These are phyloP conservation scores for Amoebophrya sp. DNA, from an alignment of 169 alveolate species.

Conservation along the genomic window DNA sequence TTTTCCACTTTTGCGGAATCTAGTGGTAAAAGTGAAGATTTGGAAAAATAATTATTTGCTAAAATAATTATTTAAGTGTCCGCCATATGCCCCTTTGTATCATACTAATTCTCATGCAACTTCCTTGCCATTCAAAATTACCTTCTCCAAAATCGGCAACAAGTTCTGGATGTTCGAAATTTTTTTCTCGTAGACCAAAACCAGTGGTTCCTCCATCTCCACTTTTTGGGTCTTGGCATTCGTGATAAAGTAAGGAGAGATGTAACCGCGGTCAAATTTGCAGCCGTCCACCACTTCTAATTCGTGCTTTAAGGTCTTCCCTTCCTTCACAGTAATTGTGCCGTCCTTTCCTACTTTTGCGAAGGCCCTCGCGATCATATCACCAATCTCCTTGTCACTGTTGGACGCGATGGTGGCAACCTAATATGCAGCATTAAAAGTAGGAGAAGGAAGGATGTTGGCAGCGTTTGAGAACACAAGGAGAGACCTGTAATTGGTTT, in stretches of 20 bases:
- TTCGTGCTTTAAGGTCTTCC: conserved; percentile 92
- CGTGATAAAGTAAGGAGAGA: conserved; percentile 95
- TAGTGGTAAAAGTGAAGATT: too few species aligned
- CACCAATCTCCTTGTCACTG: conserved; percentile 89
- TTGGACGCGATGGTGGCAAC: conserved; percentile 98
- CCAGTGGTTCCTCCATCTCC: conserved; percentile 90
- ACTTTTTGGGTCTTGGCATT: conserved; percentile 87
- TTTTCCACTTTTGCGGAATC: too few species aligned
- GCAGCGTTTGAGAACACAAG: too few species aligned
- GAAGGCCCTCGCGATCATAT: conserved; percentile 87
- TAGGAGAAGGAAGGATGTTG: too few species aligned
- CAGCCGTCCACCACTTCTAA: conserved; percentile 96
- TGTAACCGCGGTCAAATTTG: conserved; percentile 93
- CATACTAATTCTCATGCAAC: too few species aligned
- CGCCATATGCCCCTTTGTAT: too few species aligned
- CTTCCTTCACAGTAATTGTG: conserved; percentile 92
- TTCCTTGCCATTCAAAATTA: too few species aligned
- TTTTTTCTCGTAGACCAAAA: conserved; percentile 87
- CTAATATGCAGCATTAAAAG: conserved; percentile 39
- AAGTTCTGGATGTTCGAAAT: conserved; percentile 81
- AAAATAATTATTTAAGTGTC: too few species aligned
- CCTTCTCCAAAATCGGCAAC: conserved; percentile 79
- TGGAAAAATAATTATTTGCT: too few species aligned
- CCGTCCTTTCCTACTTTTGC: conserved; percentile 94
- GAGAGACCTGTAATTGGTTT: too few species aligned